phyloP scores from a whole-genome alignment of 495 filamentous ascomycete genomes.

The Xylaria palmicola region DNA sequence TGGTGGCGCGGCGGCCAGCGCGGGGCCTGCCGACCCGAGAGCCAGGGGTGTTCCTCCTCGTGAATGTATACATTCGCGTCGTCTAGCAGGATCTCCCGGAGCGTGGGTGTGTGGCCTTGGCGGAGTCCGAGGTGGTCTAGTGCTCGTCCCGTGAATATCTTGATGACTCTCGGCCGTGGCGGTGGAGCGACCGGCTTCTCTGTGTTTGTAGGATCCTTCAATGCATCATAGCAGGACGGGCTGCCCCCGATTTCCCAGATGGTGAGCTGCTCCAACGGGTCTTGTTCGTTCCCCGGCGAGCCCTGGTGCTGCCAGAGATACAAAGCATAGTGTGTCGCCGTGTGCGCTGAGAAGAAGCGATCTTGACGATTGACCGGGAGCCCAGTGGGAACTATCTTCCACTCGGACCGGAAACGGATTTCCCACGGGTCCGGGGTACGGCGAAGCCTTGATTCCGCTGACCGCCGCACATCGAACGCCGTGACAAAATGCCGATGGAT shows the following conservation, averaged over 20 bases:
- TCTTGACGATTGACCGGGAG: constrained; percentile 59
- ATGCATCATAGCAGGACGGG: constrained; percentile 53
- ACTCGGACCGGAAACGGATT: constrained; percentile 61
- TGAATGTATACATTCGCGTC: constrained; percentile 52
- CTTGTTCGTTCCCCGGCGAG: constrained; percentile 57
- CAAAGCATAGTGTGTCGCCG: constrained; percentile 60
- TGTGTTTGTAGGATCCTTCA: constrained; percentile 49
- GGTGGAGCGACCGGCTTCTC: constrained; percentile 26
- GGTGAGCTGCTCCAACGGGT: constrained; percentile 61
- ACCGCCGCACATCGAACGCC: constrained; percentile 53
- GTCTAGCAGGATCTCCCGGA: constrained; percentile 57
- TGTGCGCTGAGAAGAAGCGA: constrained; percentile 66
- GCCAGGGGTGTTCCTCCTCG: constrained; percentile 52
- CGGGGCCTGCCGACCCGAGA: constrained; percentile 43
- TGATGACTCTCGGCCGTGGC: constrained; percentile 51
- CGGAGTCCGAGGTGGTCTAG: constrained; percentile 58
- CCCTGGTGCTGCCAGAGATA: constrained; percentile 68
- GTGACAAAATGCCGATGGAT: constrained; percentile 66
- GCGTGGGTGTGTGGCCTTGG: constrained; percentile 53
- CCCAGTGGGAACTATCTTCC: constrained; percentile 64
- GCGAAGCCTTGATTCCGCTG: neutral
- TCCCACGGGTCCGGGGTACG: constrained; percentile 35
- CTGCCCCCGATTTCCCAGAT: constrained; percentile 65
- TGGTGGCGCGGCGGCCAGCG: constrained; percentile 43
- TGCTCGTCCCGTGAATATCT: constrained; percentile 54